Evolutionary conservation across 2,329 filamentous ascomycete genomes (phyloP).

Genomic region (Hortaea werneckii): DNA sequence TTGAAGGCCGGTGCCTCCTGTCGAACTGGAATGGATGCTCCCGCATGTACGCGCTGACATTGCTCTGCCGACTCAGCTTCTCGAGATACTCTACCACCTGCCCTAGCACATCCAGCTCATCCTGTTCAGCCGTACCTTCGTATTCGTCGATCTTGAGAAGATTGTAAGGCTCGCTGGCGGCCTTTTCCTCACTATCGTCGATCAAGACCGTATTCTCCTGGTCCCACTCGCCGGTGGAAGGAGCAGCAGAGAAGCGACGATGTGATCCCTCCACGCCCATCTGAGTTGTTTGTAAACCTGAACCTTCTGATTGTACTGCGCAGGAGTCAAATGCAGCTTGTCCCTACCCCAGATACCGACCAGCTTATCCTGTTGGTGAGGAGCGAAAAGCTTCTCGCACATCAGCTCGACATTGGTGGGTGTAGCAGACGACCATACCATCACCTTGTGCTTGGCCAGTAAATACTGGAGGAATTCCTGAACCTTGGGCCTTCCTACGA

Average conservation of each 20-base stretch:
- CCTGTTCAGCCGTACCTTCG: slow-evolving; percentile 33
- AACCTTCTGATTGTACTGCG: slow-evolving; percentile 60
- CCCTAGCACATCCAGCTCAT: slow-evolving; percentile 35
- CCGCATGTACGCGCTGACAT: slow-evolving; percentile 38
- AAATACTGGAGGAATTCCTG: slow-evolving; percentile 61
- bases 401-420: slow-evolving; percentile 62
- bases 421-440: slow-evolving; percentile 83
- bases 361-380: slow-evolving; percentile 44
- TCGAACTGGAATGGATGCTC: slow-evolving; percentile 4
- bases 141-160: slow-evolving; percentile 75
- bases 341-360: slow-evolving; percentile 71
- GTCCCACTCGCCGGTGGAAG: slow-evolving; percentile 45
- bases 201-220: slow-evolving; percentile 83
- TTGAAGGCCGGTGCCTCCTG: not conserved
- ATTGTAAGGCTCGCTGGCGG: slow-evolving; percentile 71
- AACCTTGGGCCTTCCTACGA: slow-evolving; percentile 54
- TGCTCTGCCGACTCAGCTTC: slow-evolving; percentile 38
- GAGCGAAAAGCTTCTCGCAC: slow-evolving; percentile 53
- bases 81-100: slow-evolving; percentile 46
- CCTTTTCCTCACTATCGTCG: slow-evolving; percentile 77
- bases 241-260: not conserved
- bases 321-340: slow-evolving; percentile 53
- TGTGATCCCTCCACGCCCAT: slow-evolving; percentile 52
- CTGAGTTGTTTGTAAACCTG: slow-evolving; percentile 85
- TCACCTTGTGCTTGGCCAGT: slow-evolving; percentile 64